These are phyloP conservation scores for Monosporascus ibericus DNA, from an alignment of 2,329 filamentous ascomycete genomes.

Conservation along the genomic window DNA sequence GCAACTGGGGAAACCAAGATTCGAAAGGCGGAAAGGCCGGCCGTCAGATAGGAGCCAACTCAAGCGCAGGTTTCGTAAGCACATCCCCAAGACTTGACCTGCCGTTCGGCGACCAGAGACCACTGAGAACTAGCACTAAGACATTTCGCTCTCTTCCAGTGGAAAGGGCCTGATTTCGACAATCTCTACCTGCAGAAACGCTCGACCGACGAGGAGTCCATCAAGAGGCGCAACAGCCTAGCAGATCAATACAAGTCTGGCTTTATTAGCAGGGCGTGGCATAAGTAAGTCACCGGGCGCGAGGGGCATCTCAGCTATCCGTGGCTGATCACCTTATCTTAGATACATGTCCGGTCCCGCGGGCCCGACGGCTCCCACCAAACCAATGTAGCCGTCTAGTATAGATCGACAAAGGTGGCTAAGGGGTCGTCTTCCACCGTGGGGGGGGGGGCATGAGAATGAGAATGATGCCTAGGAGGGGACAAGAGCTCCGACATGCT, in stretches of 20 bases:
- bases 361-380: neutral
- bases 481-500: too few relatives aligned
- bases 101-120: neutral
- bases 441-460: too few relatives aligned
- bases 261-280: slow-evolving; percentile 6
- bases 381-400: neutral
- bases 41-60: slow-evolving; percentile 2
- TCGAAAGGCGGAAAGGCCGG: slow-evolving; percentile 6
- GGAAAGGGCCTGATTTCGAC: slow-evolving; percentile 6
- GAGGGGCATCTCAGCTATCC: neutral
- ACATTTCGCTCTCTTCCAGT: neutral
- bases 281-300: neutral
- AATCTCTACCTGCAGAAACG: slow-evolving; percentile 6
- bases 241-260: slow-evolving; percentile 6
- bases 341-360: neutral
- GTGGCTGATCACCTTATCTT: neutral
- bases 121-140: neutral
- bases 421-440: neutral
- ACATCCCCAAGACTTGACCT: too few relatives aligned
- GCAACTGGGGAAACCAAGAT: slow-evolving; percentile 2
- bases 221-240: slow-evolving; percentile 7
- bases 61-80: slow-evolving; percentile 4
- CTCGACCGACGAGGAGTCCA: slow-evolving; percentile 2
- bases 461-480: too few relatives aligned
- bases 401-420: neutral